Evolutionary conservation across 768 basidiomycete species (phyloP), one percentile per base, ranked within the genome.

Genomic region (Trametes gibbosa): DNA sequence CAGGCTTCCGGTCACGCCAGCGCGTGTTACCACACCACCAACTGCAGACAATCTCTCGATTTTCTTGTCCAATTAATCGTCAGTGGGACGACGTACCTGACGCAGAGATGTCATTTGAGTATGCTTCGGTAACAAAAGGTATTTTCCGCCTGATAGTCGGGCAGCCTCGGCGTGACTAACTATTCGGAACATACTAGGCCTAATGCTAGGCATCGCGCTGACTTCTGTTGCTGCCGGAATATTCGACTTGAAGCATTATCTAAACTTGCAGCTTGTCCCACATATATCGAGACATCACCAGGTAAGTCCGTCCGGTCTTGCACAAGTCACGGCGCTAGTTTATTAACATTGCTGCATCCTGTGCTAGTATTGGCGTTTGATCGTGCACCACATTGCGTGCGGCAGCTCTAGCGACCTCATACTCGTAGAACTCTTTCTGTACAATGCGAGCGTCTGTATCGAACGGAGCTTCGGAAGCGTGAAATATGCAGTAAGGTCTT

Each of bases 271-370:
- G 76, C 81, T 95, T 40, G 82, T 90, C 19, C 95, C 94, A 2
- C 94, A 97, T 70, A 80, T 97, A 48, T 92, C 91, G n/a, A 84
- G 83, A 53, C 83, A 95, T 70, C 89, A 92, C 67, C 94, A 96
- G 79, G 94, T 92, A 75, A 50, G 72, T 63, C 37, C 59, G 52
- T 58, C 27, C 51, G 50, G 21, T n/a, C 0, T n/a, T 27, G 14
- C 2, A 29, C 35, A 16, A 23, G 21, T 21, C 52, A 41, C 25
- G 14, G 7, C 23, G 39, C 55, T 54, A 40, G 42, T 27, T 39
- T 32, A 32, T 32, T 4, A 32, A 29, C 27, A 54, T 37, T 6
- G 29, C 1, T 40, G 14, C 39, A 21, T 19, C 21, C n/a, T 23
- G 23, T 72, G n/a, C n/a, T n/a, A 98, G 93, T 93, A 92, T 68